Evolutionary conservation across 495 filamentous ascomycete genomes (phyloP), one percentile per base, ranked within the genome.

Genomic region (Neurospora sp.): DNA sequence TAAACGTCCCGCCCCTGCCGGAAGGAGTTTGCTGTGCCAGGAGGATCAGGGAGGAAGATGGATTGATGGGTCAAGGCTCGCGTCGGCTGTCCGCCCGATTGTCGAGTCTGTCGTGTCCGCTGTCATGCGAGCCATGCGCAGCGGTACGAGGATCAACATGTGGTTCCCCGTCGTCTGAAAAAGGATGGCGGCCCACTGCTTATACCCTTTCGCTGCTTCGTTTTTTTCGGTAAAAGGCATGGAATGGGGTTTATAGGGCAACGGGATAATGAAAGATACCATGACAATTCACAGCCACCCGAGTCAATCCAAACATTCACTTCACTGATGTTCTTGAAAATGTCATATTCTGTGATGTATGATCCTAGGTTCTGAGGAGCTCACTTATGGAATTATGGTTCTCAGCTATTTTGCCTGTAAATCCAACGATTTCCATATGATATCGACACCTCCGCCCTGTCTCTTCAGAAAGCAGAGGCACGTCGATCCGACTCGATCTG

Each of bases 1-100:
- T 98, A 98, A 89, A 46, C 75, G 73, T 49, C 46, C 72, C 27
- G 74, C 54, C 37, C 27, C n/a, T 49, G 69, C 39, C 38, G 40
- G 46, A 41, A 49, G 54, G 20, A 49, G 38, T 27, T 44, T 37
- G 27, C 8, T 37, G n/a, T 79, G 79, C 49, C 60, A 49, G 41
- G 23, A 42, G 54, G 54, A 72, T 66, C 49, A 72, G 73, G 70
- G 77, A 72, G 54, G 60, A 62, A 69, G 54, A 44, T 72, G 76
- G 75, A 40, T 72, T 73, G 72, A 72, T 70, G 27, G 54, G 54
- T 66, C 54, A 66, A 74, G 76, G 74, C 76, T 75, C 54, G 75
- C 79, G 75, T 78, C 75, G 78, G 79, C 76, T 76, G 78, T 81
- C 76, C 54, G 78, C 75, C 74, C 71, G 23, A 78, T 77, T 80